Percentiles rank a stretch among this genome's conserved stretches.
Evolutionary conservation across 805 yeast genomes (phyloP).

Genomic region (Yarrowia bubula): DNA sequence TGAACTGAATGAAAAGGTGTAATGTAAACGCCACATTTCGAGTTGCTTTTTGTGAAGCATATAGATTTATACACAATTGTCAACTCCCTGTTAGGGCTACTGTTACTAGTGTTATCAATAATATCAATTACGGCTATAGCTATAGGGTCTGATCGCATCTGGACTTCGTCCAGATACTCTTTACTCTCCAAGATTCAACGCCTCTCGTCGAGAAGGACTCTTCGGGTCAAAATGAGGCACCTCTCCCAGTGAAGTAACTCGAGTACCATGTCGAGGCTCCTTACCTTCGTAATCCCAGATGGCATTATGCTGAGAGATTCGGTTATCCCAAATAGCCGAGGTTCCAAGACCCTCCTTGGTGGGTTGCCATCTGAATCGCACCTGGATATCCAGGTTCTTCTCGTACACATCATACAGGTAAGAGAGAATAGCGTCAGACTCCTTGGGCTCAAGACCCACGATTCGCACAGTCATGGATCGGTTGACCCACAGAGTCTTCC

Average conservation of each 20-base stretch:
- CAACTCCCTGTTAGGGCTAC: too few relatives aligned
- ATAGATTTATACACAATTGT: too few relatives aligned
- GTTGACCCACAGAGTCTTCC: constrained; percentile 58
- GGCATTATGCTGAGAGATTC: constrained; percentile 54
- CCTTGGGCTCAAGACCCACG: constrained; percentile 52
- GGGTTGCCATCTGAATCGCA: constrained; percentile 51
- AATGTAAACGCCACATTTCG: too few relatives aligned
- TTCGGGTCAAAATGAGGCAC: constrained; percentile 50
- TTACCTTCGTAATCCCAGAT: constrained; percentile 50
- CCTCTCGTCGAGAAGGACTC: constrained; percentile 31
- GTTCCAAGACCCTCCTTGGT: constrained; percentile 47
- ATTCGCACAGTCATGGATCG: constrained; percentile 52
- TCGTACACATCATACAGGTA: constrained; percentile 49
- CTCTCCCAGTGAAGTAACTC: constrained; percentile 58
- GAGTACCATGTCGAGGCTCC: constrained; percentile 41
- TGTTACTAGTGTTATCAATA: too few relatives aligned
- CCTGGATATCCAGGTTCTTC: constrained; percentile 54
- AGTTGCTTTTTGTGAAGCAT: too few relatives aligned
- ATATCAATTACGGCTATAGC: too few relatives aligned
- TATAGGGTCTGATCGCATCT: too few relatives aligned
- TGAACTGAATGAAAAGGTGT: too few relatives aligned
- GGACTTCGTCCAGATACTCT: too few relatives aligned
- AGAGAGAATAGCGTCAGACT: constrained; percentile 49
- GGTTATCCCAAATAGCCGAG: constrained; percentile 61
- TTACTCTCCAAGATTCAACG: background rate